Evolutionary conservation across 2,329 filamentous ascomycete genomes (phyloP).

Genomic region (Dryadomyces sulphureus): DNA sequence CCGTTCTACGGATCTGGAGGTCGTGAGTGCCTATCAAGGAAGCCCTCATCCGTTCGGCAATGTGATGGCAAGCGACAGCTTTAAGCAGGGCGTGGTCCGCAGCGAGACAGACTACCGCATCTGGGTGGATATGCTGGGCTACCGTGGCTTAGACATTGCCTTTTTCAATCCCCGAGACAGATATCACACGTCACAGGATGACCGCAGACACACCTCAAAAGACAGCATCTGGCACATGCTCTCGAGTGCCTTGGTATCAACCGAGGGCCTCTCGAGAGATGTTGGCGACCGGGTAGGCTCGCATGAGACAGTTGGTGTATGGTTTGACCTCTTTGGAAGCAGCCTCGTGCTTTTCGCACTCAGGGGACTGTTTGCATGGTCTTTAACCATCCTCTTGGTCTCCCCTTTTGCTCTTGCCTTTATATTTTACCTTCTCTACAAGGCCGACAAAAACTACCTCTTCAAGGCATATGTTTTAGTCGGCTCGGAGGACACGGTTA

Average conservation of each 20-base stretch:
- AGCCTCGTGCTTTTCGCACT: conserved; percentile 66
- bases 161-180: conserved; percentile 76
- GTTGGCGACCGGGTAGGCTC: conserved; percentile 52
- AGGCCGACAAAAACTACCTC: conserved; percentile 73
- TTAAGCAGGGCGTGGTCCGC: conserved; percentile 60
- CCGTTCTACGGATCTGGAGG: conserved; percentile 72
- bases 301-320: conserved; percentile 54
- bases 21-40: conserved; percentile 62
- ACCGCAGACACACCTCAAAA: conserved; percentile 60
- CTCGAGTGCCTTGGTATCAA: conserved; percentile 63
- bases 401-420: conserved; percentile 59
- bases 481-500: conserved; percentile 41
- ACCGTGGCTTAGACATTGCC: conserved; percentile 81
- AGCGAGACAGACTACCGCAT: conserved; percentile 86
- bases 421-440: conserved; percentile 53
- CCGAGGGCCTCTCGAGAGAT: conserved; percentile 54
- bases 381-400: conserved; percentile 66
- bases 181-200: conserved; percentile 88
- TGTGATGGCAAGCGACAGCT: conserved; percentile 71
- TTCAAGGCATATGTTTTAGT: conserved; percentile 45
- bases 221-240: conserved; percentile 87
- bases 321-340: conserved; percentile 84
- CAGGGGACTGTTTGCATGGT: conserved; percentile 75
- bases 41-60: conserved; percentile 68
- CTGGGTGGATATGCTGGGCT: conserved; percentile 61